Conservation (phyloP, 108 stramenopile genomes). For the Fistulifera solaris region DNA sequence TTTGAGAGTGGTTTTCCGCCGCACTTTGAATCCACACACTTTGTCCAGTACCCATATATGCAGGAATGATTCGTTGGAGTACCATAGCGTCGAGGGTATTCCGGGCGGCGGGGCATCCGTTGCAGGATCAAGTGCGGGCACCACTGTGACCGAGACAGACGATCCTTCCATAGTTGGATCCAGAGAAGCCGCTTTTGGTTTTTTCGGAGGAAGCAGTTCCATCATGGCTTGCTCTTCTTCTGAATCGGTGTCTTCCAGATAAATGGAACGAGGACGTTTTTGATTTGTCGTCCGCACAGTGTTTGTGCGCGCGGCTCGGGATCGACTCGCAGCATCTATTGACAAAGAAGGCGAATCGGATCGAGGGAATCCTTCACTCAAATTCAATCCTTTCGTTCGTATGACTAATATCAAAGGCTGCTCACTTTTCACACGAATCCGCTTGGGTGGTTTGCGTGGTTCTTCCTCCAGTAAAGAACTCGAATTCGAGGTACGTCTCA, state of each 20-base stretch:
- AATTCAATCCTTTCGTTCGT: background rate
- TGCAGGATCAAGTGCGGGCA: too few species aligned
- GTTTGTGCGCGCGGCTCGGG: background rate
- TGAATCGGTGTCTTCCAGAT: slow-evolving; percentile 3
- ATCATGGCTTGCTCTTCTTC: slow-evolving; percentile 1
- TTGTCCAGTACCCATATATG: slow-evolving; percentile 79
- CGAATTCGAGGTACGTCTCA: background rate
- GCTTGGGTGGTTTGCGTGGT: background rate
- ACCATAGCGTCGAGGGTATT: slow-evolving; percentile 58
- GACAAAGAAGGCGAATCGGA: too few species aligned
- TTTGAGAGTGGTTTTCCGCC: slow-evolving; percentile 18
- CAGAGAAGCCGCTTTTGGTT: background rate
- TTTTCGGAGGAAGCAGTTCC: slow-evolving; percentile 3
- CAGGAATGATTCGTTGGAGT: slow-evolving; percentile 61
- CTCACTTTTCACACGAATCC: background rate
- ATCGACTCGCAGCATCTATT: background rate
- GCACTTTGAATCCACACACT: slow-evolving; percentile 64
- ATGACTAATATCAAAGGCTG: background rate
- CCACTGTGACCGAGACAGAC: background rate
- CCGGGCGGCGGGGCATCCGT: slow-evolving; percentile 64
- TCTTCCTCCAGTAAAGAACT: background rate
- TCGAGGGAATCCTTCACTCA: background rate
- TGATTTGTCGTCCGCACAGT: background rate
- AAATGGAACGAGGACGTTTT: slow-evolving; percentile 7
- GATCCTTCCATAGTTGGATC: background rate